A percentile compares a stretch with the other conserved stretches of the same genome.
Evolutionary conservation across 192 early-diverging fungal species (phyloP).

Genomic region (Umbelopsis isabellina): DNA sequence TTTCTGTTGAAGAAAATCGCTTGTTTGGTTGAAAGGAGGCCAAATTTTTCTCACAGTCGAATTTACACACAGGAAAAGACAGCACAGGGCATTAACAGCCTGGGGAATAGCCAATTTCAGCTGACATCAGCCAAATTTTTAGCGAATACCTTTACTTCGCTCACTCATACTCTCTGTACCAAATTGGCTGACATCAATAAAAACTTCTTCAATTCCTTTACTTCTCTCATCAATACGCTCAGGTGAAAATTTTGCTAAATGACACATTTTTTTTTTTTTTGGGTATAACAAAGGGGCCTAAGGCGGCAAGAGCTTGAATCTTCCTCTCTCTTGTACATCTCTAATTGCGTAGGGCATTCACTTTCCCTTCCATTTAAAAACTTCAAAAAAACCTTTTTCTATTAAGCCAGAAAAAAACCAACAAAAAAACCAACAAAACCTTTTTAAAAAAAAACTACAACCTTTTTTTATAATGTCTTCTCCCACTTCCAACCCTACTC

Average conservation of each 20-base stretch:
- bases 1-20: conserved; percentile 19
- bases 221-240: background rate
- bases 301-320: background rate
- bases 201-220: background rate
- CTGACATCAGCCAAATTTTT: no score
- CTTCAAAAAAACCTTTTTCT: conserved; percentile 17
- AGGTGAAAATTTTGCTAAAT: conserved; percentile 19
- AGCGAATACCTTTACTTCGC: no score
- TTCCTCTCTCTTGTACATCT: conserved; percentile 14
- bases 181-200: background rate
- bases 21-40: background rate
- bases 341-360: conserved; percentile 26
- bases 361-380: conserved; percentile 16
- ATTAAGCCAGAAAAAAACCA: conserved; percentile 3
- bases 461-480: background rate
- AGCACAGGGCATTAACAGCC: no score
- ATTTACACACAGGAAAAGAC: no score
- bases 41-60: conserved; percentile 16
- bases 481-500: conserved; percentile 20
- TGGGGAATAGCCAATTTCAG: no score
- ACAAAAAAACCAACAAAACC: conserved; percentile 25
- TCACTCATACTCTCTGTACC: no score
- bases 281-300: background rate
- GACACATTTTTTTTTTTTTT: conserved; percentile 24
- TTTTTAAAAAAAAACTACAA: conserved; percentile 14